Evolutionary conservation across 345 rosid genomes (phyloP), one percentile per base, ranked within the genome.

Genomic region (Hypericum perforatum): DNA sequence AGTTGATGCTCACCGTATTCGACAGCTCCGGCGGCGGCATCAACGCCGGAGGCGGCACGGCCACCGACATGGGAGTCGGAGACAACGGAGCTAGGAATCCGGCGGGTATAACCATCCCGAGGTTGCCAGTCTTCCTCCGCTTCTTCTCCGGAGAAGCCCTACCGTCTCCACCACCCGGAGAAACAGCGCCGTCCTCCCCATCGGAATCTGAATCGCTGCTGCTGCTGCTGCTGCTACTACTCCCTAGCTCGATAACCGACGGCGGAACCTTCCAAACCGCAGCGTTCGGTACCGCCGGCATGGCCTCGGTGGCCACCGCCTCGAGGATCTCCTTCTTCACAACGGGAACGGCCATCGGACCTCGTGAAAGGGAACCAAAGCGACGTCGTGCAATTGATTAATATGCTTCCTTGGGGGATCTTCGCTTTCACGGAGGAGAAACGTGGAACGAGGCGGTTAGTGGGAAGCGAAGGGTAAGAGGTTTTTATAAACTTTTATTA

Each of bases 131-230:
- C 49, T 70, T 68, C 63, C 66, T 56, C 50, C 53, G 22, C 45
- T 45, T 63, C 41, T 55, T 48, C 45, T 50, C 54, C 32, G 32
- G 32, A 22, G 32, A 22, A 22, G 4, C 32, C 32, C 32, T 22
- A 22, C 4, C 32, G 32, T 22, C 32, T 22, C 32, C 32, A 1
- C 32, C 32, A 1, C 32, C 32, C 12, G 71, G 54, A 7, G 49
- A 58, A 9, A 61, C 63, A 6, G 8, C 37, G 37, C 45, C 63
- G 32, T 53, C 59, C 59, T 69, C 78, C 10, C 75, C 60, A 32
- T 70, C 82, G 15, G 78, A 58, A 43, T 73, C 89, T 14, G 77
- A 76, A 16, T 80, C 78, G 57, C 82, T 79, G 64, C 71, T 42
- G 49, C 82, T 73, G 43, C 70, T 57, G 16, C 56, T 70, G 43